Evolutionary conservation across 192 early-diverging fungal species (phyloP).

Genomic region (Coemansia sp.): DNA sequence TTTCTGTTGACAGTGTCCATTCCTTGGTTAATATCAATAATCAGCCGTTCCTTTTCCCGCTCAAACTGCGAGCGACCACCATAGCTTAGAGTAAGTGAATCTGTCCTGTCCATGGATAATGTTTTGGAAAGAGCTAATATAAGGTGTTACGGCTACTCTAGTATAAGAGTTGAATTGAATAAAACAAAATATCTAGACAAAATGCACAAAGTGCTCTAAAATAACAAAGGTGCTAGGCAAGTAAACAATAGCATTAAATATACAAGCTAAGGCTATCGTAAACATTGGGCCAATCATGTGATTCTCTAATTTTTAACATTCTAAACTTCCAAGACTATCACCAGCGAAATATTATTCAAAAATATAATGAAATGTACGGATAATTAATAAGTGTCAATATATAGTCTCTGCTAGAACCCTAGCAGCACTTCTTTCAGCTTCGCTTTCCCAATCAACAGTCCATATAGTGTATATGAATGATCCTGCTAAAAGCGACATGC

Average conservation of each 20-base stretch:
- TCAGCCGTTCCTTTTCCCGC: constrained; percentile 49
- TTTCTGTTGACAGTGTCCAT: constrained; percentile 46
- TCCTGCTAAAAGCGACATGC: constrained; percentile 33
- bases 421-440: constrained; percentile 23
- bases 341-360: background rate
- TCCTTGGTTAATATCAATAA: constrained; percentile 47
- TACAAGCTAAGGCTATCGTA: background rate
- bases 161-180: no score
- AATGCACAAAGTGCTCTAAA: no score
- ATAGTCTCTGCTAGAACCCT: constrained; percentile 6
- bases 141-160: no score
- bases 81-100: constrained; percentile 15
- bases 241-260: background rate
- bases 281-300: background rate
- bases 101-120: constrained; percentile 35
- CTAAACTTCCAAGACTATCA: background rate
- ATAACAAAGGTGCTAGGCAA: background rate
- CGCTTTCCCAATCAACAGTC: constrained; percentile 27
- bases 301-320: no score
- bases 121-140: background rate
- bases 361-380: background rate
- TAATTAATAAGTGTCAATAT: no score
- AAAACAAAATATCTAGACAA: no score
- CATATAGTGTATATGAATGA: constrained; percentile 20
- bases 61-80: constrained; percentile 39